Percentiles rank a stretch among this genome's conserved stretches.
phyloP scores from a whole-genome alignment of 1,284 basidiomycete genomes.

The Takashimella tepidaria region DNA sequence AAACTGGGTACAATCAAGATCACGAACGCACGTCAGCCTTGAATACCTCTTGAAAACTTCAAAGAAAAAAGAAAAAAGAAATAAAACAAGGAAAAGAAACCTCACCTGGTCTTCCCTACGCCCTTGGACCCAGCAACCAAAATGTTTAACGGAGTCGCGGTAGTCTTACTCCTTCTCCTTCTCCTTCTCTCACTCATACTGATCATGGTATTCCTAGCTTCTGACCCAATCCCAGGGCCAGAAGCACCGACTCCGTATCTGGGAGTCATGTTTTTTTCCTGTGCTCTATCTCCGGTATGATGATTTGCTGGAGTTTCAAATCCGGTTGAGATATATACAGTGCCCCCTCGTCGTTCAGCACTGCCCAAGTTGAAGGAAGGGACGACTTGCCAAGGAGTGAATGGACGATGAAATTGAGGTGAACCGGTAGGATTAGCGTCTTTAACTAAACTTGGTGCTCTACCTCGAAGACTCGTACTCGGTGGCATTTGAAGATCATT shows the following conservation, averaged over 20 bases:
- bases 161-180: constrained; percentile 12
- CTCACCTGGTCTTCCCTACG: constrained; percentile 43
- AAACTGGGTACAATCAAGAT: constrained; percentile 10
- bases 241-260: neutral
- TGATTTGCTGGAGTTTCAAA: neutral
- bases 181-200: neutral
- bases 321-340: no score
- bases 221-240: neutral
- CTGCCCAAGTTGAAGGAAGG: no score
- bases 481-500: neutral
- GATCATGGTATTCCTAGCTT: neutral
- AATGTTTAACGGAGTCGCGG: constrained; percentile 28
- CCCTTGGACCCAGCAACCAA: constrained; percentile 37
- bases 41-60: neutral
- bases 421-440: constrained; percentile 4
- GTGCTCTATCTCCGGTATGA: constrained; percentile 2
- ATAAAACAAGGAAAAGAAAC: no score
- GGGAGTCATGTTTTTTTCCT: neutral
- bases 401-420: constrained; percentile 35
- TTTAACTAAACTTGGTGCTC: constrained; percentile 7
- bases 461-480: neutral
- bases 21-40: neutral
- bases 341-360: no score
- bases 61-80: no score
- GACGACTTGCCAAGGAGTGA: constrained; percentile 25